Percentiles rank a stretch among this genome's conserved stretches.
These are phyloP conservation scores for Tranzscheliella williamsii DNA, from an alignment of 1,284 basidiomycete species.

Conservation along the genomic window DNA sequence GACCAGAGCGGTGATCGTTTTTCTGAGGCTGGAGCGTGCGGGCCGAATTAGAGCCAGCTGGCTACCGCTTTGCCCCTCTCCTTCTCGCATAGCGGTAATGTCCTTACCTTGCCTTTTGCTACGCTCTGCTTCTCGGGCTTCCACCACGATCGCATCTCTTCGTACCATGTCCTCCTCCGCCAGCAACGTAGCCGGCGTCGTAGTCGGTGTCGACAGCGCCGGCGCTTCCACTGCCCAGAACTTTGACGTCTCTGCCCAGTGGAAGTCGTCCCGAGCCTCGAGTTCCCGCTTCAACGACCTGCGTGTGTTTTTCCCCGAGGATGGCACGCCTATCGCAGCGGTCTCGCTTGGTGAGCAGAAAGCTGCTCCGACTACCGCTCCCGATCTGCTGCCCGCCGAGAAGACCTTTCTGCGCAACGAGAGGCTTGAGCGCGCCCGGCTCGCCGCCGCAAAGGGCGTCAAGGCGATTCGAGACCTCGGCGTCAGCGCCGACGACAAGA, in stretches of 20 bases:
- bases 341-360: constrained; percentile 52
- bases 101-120: too few relatives aligned
- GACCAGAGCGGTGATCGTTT: too few relatives aligned
- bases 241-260: constrained; percentile 48
- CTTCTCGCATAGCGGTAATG: too few relatives aligned
- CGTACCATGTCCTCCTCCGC: constrained; percentile 1
- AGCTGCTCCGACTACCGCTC: constrained; percentile 48
- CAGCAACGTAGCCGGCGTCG: constrained; percentile 30
- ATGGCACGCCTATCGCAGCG: constrained; percentile 43
- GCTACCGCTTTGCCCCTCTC: too few relatives aligned
- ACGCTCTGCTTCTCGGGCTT: not conserved
- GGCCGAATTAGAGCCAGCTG: too few relatives aligned
- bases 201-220: constrained; percentile 40
- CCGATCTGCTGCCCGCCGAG: constrained; percentile 47
- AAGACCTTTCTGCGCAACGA: constrained; percentile 54
- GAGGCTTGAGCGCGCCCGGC: constrained; percentile 50
- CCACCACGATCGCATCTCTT: not conserved
- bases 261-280: constrained; percentile 51
- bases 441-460: constrained; percentile 56
- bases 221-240: constrained; percentile 41
- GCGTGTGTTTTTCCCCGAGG: constrained; percentile 51
- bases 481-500: constrained; percentile 30
- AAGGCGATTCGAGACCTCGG: constrained; percentile 54
- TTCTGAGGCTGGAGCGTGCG: too few relatives aligned
- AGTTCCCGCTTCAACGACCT: constrained; percentile 50